Percentiles rank a stretch among this genome's conserved stretches.
Evolutionary conservation across 1,284 basidiomycete species (phyloP).

Genomic region (Athelia psychrophila): DNA sequence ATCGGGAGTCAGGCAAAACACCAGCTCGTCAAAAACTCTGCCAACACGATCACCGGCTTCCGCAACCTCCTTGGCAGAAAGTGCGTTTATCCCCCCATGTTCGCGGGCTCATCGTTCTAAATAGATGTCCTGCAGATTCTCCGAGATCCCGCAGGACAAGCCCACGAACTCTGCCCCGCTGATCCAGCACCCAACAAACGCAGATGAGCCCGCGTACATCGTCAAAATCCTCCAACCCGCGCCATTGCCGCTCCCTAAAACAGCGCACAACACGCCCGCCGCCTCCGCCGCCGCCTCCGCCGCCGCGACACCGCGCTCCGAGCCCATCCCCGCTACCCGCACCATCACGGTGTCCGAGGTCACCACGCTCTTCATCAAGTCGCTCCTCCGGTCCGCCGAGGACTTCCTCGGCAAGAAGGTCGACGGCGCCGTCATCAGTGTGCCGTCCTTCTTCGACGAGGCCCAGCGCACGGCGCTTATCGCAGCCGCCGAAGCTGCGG

Average conservation of each 20-base stretch:
- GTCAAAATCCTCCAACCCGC: constrained; percentile 80
- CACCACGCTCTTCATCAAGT: constrained; percentile 83
- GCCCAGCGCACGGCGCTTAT: constrained; percentile 72
- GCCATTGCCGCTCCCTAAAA: constrained; percentile 55
- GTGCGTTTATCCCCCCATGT: constrained; percentile 41
- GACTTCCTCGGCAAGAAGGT: constrained; percentile 90
- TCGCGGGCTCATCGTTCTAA: too few relatives aligned
- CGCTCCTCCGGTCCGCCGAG: constrained; percentile 84
- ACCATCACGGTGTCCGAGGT: constrained; percentile 85
- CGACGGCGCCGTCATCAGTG: constrained; percentile 82
- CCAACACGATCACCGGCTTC: constrained; percentile 95
- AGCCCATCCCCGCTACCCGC: constrained; percentile 74
- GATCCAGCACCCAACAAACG: constrained; percentile 71
- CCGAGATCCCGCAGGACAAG: constrained; percentile 63
- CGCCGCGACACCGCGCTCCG: constrained; percentile 73
- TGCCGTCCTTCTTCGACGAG: constrained; percentile 76
- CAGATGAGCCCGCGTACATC: constrained; percentile 82
- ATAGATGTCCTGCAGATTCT: too few relatives aligned
- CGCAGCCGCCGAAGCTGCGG: constrained; percentile 78
- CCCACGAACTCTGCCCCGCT: constrained; percentile 58
- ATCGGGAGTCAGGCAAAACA: constrained; percentile 95
- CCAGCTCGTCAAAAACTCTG: constrained; percentile 93
- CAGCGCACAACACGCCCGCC: constrained; percentile 58
- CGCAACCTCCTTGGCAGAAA: constrained; percentile 92
- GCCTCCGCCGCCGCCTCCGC: too few relatives aligned